Percentiles rank a stretch among this genome's conserved stretches.
Evolutionary conservation across 2,329 filamentous ascomycete genomes (phyloP).

Genomic region (Fusarium verticillioides): DNA sequence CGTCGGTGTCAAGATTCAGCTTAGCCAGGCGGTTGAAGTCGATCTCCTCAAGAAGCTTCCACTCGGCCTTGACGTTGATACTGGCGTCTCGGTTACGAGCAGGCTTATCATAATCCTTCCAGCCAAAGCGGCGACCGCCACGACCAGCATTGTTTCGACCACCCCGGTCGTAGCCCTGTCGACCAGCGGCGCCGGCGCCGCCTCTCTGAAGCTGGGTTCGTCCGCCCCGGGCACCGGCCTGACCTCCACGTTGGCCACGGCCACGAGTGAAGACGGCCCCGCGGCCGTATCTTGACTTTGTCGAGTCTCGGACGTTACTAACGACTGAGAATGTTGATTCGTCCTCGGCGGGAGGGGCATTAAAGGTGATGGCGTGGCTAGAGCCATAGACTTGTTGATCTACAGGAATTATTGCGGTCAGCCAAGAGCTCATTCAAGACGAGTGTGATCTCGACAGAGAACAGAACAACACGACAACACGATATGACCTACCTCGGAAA

Average conservation of each 20-base stretch:
- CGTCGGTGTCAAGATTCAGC: slow-evolving; percentile 93
- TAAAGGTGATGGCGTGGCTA: slow-evolving; percentile 86
- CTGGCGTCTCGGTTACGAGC: slow-evolving; percentile 95
- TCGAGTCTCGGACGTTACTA: slow-evolving; percentile 89
- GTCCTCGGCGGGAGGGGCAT: slow-evolving; percentile 91
- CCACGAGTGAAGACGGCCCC: slow-evolving; percentile 91
- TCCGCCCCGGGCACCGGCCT: slow-evolving; percentile 70
- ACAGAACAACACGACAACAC: not conserved
- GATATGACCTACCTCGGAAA: slow-evolving; percentile 77
- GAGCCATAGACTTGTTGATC: slow-evolving; percentile 98
- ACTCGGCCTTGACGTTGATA: slow-evolving; percentile 95
- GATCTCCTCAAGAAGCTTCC: slow-evolving; percentile 96
- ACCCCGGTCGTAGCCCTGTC: slow-evolving; percentile 74
- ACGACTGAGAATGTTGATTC: slow-evolving; percentile 98
- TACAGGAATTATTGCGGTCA: slow-evolving; percentile 51
- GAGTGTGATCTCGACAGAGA: not conserved
- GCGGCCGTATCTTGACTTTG: slow-evolving; percentile 87
- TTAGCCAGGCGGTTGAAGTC: slow-evolving; percentile 96
- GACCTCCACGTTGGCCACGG: slow-evolving; percentile 79
- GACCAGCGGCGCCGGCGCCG: slow-evolving; percentile 67
- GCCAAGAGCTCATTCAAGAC: slow-evolving; percentile 7
- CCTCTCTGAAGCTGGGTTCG: slow-evolving; percentile 76
- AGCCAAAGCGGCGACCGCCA: slow-evolving; percentile 90
- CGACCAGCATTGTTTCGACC: slow-evolving; percentile 75
- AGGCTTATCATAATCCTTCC: slow-evolving; percentile 99